Evolutionary conservation across 257 asterid genomes (phyloP), one percentile per base, ranked within the genome.

Genomic region (Oldenlandia corymbosa): DNA sequence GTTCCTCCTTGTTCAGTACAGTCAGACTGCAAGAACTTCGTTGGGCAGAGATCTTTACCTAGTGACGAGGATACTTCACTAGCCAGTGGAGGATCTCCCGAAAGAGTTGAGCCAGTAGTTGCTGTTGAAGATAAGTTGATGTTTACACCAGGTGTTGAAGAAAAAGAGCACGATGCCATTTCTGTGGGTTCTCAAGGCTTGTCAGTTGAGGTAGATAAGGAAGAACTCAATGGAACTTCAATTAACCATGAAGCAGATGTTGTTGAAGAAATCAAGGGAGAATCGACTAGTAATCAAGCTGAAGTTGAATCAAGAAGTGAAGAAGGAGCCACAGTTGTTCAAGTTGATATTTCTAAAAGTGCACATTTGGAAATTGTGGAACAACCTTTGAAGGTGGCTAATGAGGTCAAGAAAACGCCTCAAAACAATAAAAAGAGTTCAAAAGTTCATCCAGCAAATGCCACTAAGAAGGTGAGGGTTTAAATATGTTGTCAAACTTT

Each of bases 381-480:
- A 73, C 72, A 77, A 67, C 76, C 78, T 46, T 43, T 60, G 23
- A 73, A 71, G 52, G 71, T 66, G 51, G 83, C 69, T 63, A 77
- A 52, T 9, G 72, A 58, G 11, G 41, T 59, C 20, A 78, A 71
- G 54, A 80, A 69, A 39, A 17, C 77, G 34, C 64, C 72, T 12
- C 54, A 31, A 34, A 34, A 14, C 72, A 80, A 75, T 64, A 80
- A 72, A 77, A 81, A 60, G 47, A 75, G 65, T 60, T 20, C 80
- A 13, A 83, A 67, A 62, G 26, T 49, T 66, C 78, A 73, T 63
- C 17, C 75, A 10, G 79, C 75, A 50, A 73, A 43, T 75, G 32
- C 34, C 45, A 69, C 81, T 68, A 83, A 65, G 62, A 87, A 80
- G 95, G 98, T 88, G 62, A 78, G 61, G 31, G 10, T n/a, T 46